A percentile compares a stretch with the other conserved stretches of the same genome.
phyloP scores from a whole-genome alignment of 2,329 filamentous ascomycete species.

The Alternaria sp. region DNA sequence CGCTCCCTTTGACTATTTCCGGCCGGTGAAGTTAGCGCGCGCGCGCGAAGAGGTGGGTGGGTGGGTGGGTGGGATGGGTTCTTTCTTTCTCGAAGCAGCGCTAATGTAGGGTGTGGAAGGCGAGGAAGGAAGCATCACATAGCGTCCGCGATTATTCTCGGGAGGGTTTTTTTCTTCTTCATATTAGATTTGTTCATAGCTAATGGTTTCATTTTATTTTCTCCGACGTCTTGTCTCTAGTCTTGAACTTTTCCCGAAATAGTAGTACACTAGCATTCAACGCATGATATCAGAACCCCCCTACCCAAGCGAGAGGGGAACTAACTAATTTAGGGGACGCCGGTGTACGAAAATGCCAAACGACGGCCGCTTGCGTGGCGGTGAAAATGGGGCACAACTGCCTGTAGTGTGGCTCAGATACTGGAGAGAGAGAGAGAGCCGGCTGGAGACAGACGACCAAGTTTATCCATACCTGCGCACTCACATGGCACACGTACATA shows the following conservation, averaged over 20 bases:
- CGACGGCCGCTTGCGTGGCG: conserved; percentile 3
- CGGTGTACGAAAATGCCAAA: conserved; percentile 1
- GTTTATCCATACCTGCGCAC: conserved; percentile 9
- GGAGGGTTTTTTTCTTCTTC: conserved; percentile 1
- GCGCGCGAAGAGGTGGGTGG: too few species aligned
- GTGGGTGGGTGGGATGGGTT: neutral
- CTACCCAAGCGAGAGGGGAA: neutral
- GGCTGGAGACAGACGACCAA: neutral
- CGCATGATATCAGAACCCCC: neutral
- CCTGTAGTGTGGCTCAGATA: conserved; percentile 5
- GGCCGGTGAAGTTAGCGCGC: conserved; percentile 1
- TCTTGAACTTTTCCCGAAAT: neutral
- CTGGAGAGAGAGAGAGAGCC: neutral
- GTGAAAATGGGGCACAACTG: neutral
- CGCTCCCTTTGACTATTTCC: neutral
- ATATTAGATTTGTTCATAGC: too few species aligned
- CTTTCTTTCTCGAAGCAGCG: conserved; percentile 11
- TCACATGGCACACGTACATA: conserved; percentile 7
- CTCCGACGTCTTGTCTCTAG: conserved; percentile 2
- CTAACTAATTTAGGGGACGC: neutral
- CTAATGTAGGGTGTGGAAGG: conserved; percentile 10
- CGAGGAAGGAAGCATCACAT: neutral
- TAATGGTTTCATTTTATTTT: too few species aligned
- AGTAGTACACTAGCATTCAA: conserved; percentile 1
- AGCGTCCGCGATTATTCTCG: conserved; percentile 9